Percentiles rank a stretch among this genome's conserved stretches.
phyloP scores from a whole-genome alignment of 495 filamentous ascomycete genomes.

The Astrothelium subdiscretum region DNA sequence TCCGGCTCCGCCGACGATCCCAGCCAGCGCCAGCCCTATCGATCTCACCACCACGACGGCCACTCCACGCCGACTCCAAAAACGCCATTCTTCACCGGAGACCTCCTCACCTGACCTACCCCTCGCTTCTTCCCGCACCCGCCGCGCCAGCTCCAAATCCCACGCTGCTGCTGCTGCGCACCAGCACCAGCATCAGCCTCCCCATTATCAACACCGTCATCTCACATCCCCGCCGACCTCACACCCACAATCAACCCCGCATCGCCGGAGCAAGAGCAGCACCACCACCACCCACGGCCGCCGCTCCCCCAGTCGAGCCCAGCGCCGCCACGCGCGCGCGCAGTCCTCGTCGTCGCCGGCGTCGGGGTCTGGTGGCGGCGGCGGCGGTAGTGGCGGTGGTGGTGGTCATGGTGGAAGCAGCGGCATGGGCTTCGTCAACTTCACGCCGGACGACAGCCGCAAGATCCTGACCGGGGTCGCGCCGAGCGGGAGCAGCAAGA shows the following conservation, averaged over 20 bases:
- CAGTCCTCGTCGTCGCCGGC: slow-evolving; percentile 1
- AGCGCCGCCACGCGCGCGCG: slow-evolving; percentile 3
- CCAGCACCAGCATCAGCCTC: neutral
- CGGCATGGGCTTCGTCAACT: slow-evolving; percentile 75
- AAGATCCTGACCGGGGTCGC: slow-evolving; percentile 85
- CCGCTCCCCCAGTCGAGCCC: slow-evolving; percentile 3
- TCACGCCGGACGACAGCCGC: slow-evolving; percentile 67
- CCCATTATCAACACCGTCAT: too few relatives aligned
- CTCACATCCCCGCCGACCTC: too few relatives aligned
- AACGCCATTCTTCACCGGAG: neutral
- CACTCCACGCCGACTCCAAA: neutral
- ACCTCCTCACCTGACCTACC: neutral
- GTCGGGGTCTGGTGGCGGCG: neutral
- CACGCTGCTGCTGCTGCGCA: too few relatives aligned
- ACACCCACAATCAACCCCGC: slow-evolving; percentile 4
- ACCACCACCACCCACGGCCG: neutral
- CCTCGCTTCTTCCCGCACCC: neutral
- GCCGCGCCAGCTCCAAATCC: neutral
- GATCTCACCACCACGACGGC: neutral
- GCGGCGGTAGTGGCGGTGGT: slow-evolving; percentile 30
- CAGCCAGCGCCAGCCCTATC: neutral
- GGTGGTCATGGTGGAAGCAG: slow-evolving; percentile 12
- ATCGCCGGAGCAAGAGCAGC: slow-evolving; percentile 10
- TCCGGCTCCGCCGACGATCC: neutral
- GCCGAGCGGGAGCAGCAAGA: slow-evolving; percentile 82